Evolutionary conservation across 352 stramenopile genomes (phyloP), one percentile per base, ranked within the genome.

Genomic region (Phytopythium cucurbitacearum): DNA sequence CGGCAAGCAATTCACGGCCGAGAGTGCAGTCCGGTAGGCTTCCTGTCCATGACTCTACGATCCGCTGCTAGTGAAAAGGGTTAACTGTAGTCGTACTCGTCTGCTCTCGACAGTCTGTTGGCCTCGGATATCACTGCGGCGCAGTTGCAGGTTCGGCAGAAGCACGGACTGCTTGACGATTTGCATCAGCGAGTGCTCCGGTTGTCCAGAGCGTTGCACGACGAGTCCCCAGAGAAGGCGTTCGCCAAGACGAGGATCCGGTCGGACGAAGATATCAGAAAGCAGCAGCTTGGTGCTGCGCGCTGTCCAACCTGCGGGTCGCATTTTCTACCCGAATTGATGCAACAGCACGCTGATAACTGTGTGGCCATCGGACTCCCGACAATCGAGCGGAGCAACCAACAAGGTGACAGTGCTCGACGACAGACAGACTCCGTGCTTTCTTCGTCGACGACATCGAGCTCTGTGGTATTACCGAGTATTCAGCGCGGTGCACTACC

Each of bases 1-100:
- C 4, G 76, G 84, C 28, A 69, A 79, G 40, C 78, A 91, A 48
- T 83, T 88, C 41, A 64, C 62, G 5, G 46, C 76, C 5, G 75
- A 91, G 52, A 72, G 67, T 4, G 73, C 67, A 16, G 67, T 87
- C 28, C 64, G 74, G 65, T 81, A 69, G 34, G 39, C 21, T 35
- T 53, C 34, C 16, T 15, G 39, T 11, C 4, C n/a, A 15, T 7
- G 9, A 43, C 8, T 28, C 1, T 40, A 6, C 6, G 40, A n/a
- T 7, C 13, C 5, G 3, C 5, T 15, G 7, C 8, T 13, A 10
- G 52, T 15, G 32, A 32, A 47, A 44, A 34, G 46, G 40, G 39
- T 40, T 45, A 48, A 16, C 13, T 13, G 45, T 9, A 15, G 7
- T 12, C 10, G 3, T 51, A 34, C 7, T 13, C 3, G 28, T n/a